A percentile compares a stretch with the other conserved stretches of the same genome.
Conservation (phyloP, 139 green algal species). For the Chlamydomonas incerta region DNA sequence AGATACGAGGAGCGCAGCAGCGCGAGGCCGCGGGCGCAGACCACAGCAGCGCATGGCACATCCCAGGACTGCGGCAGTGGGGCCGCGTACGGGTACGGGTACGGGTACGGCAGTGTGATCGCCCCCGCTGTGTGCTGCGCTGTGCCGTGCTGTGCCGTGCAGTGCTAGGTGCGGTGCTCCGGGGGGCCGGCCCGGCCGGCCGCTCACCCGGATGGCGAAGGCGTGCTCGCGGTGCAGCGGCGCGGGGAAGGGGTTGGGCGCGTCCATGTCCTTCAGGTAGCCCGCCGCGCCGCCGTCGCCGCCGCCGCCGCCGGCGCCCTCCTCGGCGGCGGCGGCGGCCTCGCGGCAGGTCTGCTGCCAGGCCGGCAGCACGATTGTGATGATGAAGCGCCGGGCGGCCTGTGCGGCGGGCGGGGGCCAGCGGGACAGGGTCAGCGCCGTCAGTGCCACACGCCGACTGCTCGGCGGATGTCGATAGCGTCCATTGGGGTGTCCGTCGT, state of each 20-base stretch:
- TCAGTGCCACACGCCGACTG: too few species aligned
- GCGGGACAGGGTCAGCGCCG: background rate
- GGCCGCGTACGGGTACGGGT: background rate
- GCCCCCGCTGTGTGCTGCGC: too few species aligned
- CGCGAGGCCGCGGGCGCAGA: too few species aligned
- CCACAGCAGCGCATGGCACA: too few species aligned
- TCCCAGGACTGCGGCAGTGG: too few species aligned
- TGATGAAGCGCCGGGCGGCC: conserved; percentile 29
- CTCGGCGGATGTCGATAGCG: too few species aligned
- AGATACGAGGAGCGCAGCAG: too few species aligned
- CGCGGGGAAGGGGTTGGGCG: conserved; percentile 30
- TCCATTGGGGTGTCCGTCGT: too few species aligned
- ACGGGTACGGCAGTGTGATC: too few species aligned
- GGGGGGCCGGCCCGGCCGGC: too few species aligned
- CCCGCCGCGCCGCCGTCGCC: background rate
- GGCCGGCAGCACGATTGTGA: conserved; percentile 42
- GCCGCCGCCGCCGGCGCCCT: background rate
- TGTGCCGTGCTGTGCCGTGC: too few species aligned
- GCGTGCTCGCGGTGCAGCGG: conserved; percentile 26
- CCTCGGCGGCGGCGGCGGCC: background rate
- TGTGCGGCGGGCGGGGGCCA: background rate
- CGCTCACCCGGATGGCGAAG: conserved; percentile 29
- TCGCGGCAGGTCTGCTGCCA: conserved; percentile 53
- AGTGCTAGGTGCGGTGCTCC: too few species aligned
- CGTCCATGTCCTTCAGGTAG: conserved; percentile 50